Percentiles rank a stretch among this genome's conserved stretches.
Evolutionary conservation across 2,329 filamentous ascomycete species (phyloP).

Genomic region (Volutella citrinella): DNA sequence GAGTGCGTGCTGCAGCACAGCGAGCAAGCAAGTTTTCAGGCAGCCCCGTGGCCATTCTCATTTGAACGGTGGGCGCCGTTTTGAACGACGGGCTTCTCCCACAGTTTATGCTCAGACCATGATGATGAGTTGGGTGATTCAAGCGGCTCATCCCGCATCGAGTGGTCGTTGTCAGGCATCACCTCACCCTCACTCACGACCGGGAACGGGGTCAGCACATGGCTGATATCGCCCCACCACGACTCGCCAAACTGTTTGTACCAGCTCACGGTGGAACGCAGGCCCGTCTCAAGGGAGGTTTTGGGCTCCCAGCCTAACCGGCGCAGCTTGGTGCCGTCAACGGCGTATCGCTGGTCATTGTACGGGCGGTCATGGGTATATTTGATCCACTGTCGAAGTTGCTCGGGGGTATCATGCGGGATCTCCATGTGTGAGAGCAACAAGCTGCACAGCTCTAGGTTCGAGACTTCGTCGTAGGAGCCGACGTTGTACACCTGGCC

Average conservation of each 20-base stretch:
- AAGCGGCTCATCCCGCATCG: conserved; percentile 32
- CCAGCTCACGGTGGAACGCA: conserved; percentile 66
- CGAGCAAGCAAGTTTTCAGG: too few relatives aligned
- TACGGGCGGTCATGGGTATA: conserved; percentile 77
- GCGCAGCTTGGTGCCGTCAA: conserved; percentile 66
- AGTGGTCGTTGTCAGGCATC: conserved; percentile 44
- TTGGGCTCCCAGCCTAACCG: conserved; percentile 68
- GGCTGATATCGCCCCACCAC: conserved; percentile 72
- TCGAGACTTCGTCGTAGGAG: conserved; percentile 74
- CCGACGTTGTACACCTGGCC: conserved; percentile 82
- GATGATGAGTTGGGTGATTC: too few relatives aligned
- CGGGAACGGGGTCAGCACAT: conserved; percentile 66
- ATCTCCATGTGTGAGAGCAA: conserved; percentile 63
- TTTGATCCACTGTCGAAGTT: conserved; percentile 64
- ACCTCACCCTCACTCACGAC: conserved; percentile 56
- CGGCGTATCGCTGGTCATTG: conserved; percentile 71
- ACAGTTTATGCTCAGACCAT: too few relatives aligned
- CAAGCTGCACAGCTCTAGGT: conserved; percentile 64
- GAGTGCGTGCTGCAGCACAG: too few relatives aligned
- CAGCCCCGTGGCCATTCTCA: too few relatives aligned
- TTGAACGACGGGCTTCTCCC: too few relatives aligned
- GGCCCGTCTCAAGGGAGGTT: conserved; percentile 60
- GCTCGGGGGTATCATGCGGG: conserved; percentile 44
- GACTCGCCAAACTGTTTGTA: conserved; percentile 62
- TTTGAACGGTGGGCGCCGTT: too few relatives aligned